Percentiles rank a stretch among this genome's conserved stretches.
Evolutionary conservation across 805 yeast species (phyloP).

Genomic region (Kodamaea hsintzibuensis): DNA sequence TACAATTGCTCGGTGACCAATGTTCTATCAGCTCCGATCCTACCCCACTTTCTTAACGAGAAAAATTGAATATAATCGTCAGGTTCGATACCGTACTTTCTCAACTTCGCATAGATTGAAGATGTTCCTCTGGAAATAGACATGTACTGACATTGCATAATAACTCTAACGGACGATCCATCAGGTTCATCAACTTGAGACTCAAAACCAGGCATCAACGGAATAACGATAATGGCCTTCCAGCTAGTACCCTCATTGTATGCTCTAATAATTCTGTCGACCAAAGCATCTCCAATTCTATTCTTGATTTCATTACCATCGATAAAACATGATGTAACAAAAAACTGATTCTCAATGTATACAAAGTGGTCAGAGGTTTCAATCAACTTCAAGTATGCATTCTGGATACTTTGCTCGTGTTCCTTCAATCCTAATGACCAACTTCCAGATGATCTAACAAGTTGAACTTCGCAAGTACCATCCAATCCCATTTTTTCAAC

Average conservation of each 20-base stretch:
- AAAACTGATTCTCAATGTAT: slow-evolving; percentile 94
- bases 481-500: slow-evolving; percentile 57
- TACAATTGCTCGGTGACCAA: slow-evolving; percentile 89
- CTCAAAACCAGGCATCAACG: slow-evolving; percentile 97
- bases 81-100: slow-evolving; percentile 80
- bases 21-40: slow-evolving; percentile 71
- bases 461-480: slow-evolving; percentile 91
- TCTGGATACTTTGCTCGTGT: slow-evolving; percentile 86
- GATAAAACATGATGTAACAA: slow-evolving; percentile 83
- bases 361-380: slow-evolving; percentile 92
- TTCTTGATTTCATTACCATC: slow-evolving; percentile 85
- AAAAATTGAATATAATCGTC: slow-evolving; percentile 89
- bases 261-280: slow-evolving; percentile 92
- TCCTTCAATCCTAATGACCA: slow-evolving; percentile 93
- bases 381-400: slow-evolving; percentile 86
- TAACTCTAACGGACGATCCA: slow-evolving; percentile 92
- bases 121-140: slow-evolving; percentile 88
- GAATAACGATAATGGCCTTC: slow-evolving; percentile 91
- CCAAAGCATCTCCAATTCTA: slow-evolving; percentile 93
- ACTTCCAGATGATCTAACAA: slow-evolving; percentile 82
- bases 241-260: slow-evolving; percentile 73
- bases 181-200: slow-evolving; percentile 90
- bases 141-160: slow-evolving; percentile 95
- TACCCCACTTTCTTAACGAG: slow-evolving; percentile 94
- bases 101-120: slow-evolving; percentile 81